phyloP scores from a whole-genome alignment of 768 basidiomycete genomes.

The Auricularia auricula-judae region DNA sequence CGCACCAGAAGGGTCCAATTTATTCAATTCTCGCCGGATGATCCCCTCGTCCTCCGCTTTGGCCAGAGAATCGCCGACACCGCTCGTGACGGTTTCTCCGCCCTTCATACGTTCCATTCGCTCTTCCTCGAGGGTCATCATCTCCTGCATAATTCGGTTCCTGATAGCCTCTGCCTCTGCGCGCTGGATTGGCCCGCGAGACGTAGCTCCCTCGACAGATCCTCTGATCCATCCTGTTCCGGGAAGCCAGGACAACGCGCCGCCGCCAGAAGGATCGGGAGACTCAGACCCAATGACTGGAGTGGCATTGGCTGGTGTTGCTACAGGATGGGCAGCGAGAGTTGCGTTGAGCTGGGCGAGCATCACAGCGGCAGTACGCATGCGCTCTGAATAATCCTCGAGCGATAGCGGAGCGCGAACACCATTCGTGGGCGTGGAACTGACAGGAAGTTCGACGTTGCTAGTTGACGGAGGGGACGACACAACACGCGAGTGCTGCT shows the following conservation, averaged over 20 bases:
- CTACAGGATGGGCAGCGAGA: constrained; percentile 27
- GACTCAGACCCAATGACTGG: constrained; percentile 6
- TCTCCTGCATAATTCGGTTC: constrained; percentile 96
- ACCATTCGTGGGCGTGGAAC: constrained; percentile 4
- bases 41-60: constrained; percentile 87
- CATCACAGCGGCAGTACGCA: constrained; percentile 98
- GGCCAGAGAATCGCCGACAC: constrained; percentile 33
- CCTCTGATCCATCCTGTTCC: constrained; percentile 41
- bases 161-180: constrained; percentile 84
- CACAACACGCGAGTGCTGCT: not conserved
- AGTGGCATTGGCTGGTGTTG: constrained; percentile 7
- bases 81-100: constrained; percentile 15
- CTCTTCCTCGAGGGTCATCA: constrained; percentile 93
- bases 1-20: constrained; percentile 76
- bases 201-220: constrained; percentile 13
- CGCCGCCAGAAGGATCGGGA: not conserved
- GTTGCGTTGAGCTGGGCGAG: constrained; percentile 89
- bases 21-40: constrained; percentile 85
- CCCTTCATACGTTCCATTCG: constrained; percentile 82
- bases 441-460: not conserved
- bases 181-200: constrained; percentile 31
- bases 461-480: constrained; percentile 2
- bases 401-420: constrained; percentile 47
- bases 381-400: constrained; percentile 96
- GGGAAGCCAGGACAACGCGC: constrained; percentile 36